Evolutionary conservation across 2,329 filamentous ascomycete species (phyloP).

Genomic region (Triangularia setosa): DNA sequence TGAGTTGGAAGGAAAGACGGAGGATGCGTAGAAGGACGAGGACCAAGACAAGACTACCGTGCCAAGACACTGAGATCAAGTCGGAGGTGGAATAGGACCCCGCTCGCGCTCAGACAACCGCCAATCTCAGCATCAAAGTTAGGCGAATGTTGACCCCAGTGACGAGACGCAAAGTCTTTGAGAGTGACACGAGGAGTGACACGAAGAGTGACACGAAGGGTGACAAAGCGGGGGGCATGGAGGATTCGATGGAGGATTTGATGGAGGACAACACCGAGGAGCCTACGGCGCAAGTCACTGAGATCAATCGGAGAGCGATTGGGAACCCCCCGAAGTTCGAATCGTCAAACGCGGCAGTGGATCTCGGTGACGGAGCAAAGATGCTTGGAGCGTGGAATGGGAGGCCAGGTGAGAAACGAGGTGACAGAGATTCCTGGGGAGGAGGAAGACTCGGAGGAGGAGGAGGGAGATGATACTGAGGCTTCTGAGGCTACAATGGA

Average conservation of each 20-base stretch:
- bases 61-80: not conserved
- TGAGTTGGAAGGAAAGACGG: not conserved
- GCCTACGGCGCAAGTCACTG: not conserved
- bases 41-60: not conserved
- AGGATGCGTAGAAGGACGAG: not conserved
- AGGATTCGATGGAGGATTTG: no score
- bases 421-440: not conserved
- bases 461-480: not conserved
- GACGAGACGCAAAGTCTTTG: not conserved
- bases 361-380: not conserved
- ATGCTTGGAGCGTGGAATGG: not conserved
- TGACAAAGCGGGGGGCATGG: no score
- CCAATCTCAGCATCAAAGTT: not conserved
- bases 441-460: not conserved
- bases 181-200: not conserved
- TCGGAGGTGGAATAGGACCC: not conserved
- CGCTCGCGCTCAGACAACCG: not conserved
- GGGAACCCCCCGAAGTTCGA: not conserved
- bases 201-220: no score
- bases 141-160: not conserved
- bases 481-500: not conserved
- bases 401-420: not conserved
- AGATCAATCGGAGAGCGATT: not conserved
- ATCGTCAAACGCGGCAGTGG: not conserved
- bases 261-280: not conserved